Percentiles rank a stretch among this genome's conserved stretches.
phyloP scores from a whole-genome alignment of 2,329 filamentous ascomycete species.

The Fusarium tuaranense region DNA sequence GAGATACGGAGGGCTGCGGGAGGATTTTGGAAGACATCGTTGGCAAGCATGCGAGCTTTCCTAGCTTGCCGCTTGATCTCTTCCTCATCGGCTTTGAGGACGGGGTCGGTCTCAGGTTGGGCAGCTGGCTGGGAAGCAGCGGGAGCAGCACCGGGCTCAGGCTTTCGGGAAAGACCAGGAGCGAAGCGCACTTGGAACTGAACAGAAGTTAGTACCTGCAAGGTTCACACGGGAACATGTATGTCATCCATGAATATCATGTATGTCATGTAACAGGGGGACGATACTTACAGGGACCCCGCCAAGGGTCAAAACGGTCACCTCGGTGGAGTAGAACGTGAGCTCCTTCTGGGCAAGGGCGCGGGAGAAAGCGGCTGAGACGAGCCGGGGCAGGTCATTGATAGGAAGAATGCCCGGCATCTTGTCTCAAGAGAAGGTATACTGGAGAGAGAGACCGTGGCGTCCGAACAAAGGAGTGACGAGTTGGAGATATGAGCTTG shows the following conservation, averaged over 20 bases:
- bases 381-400: constrained; percentile 64
- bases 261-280: neutral
- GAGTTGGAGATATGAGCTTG: neutral
- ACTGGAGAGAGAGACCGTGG: neutral
- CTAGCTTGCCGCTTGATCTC: neutral
- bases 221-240: neutral
- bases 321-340: constrained; percentile 66
- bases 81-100: neutral
- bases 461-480: neutral
- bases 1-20: constrained; percentile 64
- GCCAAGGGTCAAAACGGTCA: constrained; percentile 58
- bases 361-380: constrained; percentile 61
- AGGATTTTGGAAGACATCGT: constrained; percentile 68
- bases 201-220: neutral
- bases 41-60: neutral
- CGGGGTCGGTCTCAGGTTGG: constrained; percentile 65
- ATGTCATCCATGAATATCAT: neutral
- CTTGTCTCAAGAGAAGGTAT: neutral
- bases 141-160: constrained; percentile 55
- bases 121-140: constrained; percentile 43
- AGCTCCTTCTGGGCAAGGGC: constrained; percentile 62
- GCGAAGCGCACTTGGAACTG: constrained; percentile 82
- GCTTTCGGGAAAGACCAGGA: constrained; percentile 75
- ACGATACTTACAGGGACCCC: constrained; percentile 55
- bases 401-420: constrained; percentile 54